phyloP scores from a whole-genome alignment of 2,329 filamentous ascomycete genomes.

The Penicillium sp. region DNA sequence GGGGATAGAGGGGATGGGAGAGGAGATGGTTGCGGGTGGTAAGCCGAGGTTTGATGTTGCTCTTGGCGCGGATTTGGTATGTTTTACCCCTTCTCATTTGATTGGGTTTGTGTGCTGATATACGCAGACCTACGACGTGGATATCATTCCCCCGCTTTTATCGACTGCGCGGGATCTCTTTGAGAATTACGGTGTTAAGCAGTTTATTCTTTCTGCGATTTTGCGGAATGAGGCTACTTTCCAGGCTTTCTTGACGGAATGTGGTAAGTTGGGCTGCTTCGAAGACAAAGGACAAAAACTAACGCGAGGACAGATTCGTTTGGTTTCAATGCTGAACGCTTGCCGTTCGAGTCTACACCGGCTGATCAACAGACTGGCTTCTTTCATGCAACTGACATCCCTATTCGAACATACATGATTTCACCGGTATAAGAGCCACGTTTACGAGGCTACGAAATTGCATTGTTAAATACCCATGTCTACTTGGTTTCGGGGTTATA shows the following conservation, averaged over 20 bases:
- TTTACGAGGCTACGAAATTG: not conserved
- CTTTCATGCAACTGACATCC: conserved; percentile 47
- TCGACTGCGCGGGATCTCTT: conserved; percentile 59
- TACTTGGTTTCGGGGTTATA: not conserved
- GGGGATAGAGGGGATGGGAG: conserved; percentile 1
- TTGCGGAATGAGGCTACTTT: conserved; percentile 65
- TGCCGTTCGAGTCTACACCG: conserved; percentile 46
- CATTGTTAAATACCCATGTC: not conserved
- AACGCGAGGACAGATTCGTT: conserved; percentile 27
- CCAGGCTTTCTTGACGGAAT: conserved; percentile 57
- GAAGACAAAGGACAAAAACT: not conserved
- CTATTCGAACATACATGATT: conserved; percentile 41
- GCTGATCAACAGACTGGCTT: conserved; percentile 48
- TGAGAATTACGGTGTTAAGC: conserved; percentile 50
- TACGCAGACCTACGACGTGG: conserved; percentile 61
- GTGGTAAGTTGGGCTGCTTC: conserved; percentile 50
- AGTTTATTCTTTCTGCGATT: conserved; percentile 61
- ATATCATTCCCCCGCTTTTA: conserved; percentile 58
- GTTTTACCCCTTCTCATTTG: conserved; percentile 1
- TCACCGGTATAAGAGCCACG: conserved; percentile 5
- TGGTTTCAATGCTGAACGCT: conserved; percentile 37
- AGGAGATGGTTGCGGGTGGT: not conserved
- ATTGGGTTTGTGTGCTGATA: not conserved
- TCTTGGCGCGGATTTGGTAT: conserved; percentile 45
- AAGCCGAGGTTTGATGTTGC: conserved; percentile 38